Evolutionary conservation across 805 yeast species (phyloP), one percentile per base, ranked within the genome.

Genomic region (Pichia ethanolica): DNA sequence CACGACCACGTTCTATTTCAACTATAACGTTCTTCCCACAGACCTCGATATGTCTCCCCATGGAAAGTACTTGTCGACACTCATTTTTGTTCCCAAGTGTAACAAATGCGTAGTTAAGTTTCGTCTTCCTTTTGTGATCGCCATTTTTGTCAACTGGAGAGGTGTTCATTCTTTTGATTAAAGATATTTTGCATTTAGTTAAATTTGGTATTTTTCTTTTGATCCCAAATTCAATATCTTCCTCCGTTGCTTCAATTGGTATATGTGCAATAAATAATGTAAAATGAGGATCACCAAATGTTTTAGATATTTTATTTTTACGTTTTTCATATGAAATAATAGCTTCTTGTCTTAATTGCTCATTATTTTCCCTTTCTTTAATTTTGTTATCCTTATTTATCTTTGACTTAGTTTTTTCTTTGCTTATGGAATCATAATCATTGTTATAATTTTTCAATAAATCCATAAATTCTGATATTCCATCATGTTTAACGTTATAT

Each of bases 211-310:
- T 79, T 7, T 77, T 75, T 0, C 97, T 98, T 68, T 71, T 89
- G 52, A 70, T 71, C 28, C 74, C 65, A 56, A 89, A 85, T 37
- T 70, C 74, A 49, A 75, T 74, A 44, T 89, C 93, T 10, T 80
- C 63, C 58, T 89, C 96, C 0, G 79, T 77, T 10, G 78, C 68
- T 4, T 69, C 66, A 60, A 84, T 89, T 43, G 79, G 79, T 42
- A 91, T 66, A 47, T 97, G 70, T 0, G 85, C 83, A 7, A 91
- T 74, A 62, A 93, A 89, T 4, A 91, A 72, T 0, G 97, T 91
- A 51, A 73, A 71, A 59, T 75, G 81, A 1, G 97, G 95, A 60
- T 89, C 95, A 1, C 84, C 85, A 20, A 44, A 40, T 10, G 36
- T 25, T 30, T 35, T 25, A 20, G 28, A 7, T 13, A 27, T 14